Percentiles rank a stretch among this genome's conserved stretches.
Conservation (phyloP, 228 moss, liverwort and hornwort species). For the Sphagnum magellanicum region DNA sequence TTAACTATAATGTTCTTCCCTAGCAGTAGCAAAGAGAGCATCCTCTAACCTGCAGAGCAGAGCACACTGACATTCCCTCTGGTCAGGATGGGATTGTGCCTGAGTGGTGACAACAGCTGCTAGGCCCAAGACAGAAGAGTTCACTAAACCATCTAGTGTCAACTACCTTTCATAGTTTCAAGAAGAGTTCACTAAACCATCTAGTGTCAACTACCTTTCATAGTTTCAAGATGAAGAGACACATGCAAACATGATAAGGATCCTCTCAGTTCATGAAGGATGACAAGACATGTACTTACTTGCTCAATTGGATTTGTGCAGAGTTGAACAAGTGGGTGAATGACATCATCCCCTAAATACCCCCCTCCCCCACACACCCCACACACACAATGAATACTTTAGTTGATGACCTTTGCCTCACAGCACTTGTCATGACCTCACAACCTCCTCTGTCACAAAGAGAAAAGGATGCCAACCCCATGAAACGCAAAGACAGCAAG, state of each 20-base stretch:
- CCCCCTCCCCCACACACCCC: background rate
- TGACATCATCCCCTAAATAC: constrained; percentile 9
- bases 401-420: no score
- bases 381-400: no score
- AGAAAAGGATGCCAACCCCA: background rate
- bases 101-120: no score
- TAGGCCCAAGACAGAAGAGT: no score
- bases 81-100: no score
- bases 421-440: background rate
- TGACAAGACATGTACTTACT: constrained; percentile 21
- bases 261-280: background rate
- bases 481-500: background rate
- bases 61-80: no score
- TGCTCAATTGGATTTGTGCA: constrained; percentile 37
- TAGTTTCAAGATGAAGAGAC: no score
- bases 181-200: background rate
- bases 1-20: background rate
- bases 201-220: background rate
- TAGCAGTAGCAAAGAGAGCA: no score
- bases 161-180: background rate
- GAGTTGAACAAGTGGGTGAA: constrained; percentile 29
- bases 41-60: no score
- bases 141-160: background rate
- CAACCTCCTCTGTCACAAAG: background rate
- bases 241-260: no score